Evolutionary conservation across 1,284 basidiomycete species (phyloP), one percentile per base, ranked within the genome.

Genomic region (Ustilago trichophora): DNA sequence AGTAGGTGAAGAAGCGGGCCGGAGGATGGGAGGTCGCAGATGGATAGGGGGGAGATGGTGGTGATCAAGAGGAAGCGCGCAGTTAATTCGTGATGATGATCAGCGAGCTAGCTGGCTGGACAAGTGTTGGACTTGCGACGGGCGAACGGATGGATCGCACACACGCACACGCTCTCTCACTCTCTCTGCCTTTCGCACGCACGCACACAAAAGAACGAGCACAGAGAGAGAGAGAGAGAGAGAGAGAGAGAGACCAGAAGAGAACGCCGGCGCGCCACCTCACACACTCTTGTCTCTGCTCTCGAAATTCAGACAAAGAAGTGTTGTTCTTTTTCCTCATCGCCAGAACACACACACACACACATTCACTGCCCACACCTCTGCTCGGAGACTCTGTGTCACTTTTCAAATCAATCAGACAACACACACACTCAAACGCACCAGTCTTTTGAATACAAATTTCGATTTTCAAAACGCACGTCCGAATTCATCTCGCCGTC

Each of bases 121-220:
- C 52, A 63, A 63, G 60, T 63, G 60, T 63, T 63, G 60, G 60
- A 54, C 52, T 63, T 63, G 46, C 16, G 37, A 44, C 33, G 21
- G 21, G n/a, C 27, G 34, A 11, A 32, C 11, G 35, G 24, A 21
- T 33, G 13, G 26, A 12, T 29, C 25, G 38, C 26, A 31, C 46
- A 31, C 37, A 38, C 27, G 32, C 50, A 32, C 34, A 37, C 25
- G 27, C 34, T 32, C 16, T 22, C 18, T 24, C 15, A 13, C 29
- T 24, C 37, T 24, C 40, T 27, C 13, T 41, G 9, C 25, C 6
- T 41, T 18, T 26, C 25, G 7, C 36, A 9, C 38, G 22, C 25
- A 29, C 25, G 10, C 19, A 21, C 36, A 37, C 36, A 29, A 29
- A 29, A 29, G n/a, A n/a, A n/a, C n/a, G n/a, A 29, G 27, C 27